phyloP scores from a whole-genome alignment of 2,329 filamentous ascomycete genomes.

The Tolypocladium tundrense region DNA sequence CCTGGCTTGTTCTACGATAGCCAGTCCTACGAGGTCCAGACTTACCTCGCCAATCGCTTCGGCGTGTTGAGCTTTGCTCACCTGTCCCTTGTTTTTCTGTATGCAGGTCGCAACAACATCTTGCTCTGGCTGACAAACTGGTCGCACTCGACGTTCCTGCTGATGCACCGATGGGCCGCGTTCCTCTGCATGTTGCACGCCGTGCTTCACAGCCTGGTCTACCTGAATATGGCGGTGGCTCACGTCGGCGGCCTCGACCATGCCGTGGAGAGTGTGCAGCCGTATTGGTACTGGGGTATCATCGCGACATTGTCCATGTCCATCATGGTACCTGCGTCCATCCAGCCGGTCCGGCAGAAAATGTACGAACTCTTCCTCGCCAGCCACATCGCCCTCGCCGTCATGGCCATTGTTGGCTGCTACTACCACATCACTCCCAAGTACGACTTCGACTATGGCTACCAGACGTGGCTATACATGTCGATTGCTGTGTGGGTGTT shows the following conservation, averaged over 20 bases:
- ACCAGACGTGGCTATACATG: slow-evolving; percentile 23
- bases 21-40: slow-evolving; percentile 13
- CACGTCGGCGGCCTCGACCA: too few species aligned
- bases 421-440: slow-evolving; percentile 28
- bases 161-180: slow-evolving; percentile 37
- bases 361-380: slow-evolving; percentile 32
- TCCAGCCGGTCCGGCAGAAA: slow-evolving; percentile 22
- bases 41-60: slow-evolving; percentile 24
- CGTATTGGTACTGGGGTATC: slow-evolving; percentile 22
- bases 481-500: slow-evolving; percentile 14
- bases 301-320: slow-evolving; percentile 22
- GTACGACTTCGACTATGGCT: slow-evolving; percentile 29
- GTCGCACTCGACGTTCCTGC: slow-evolving; percentile 33
- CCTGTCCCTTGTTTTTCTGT: slow-evolving; percentile 28
- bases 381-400: slow-evolving; percentile 28
- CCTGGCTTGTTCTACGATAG: slow-evolving; percentile 18
- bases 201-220: slow-evolving; percentile 28
- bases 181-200: slow-evolving; percentile 29
- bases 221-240: slow-evolving; percentile 14
- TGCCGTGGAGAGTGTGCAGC: slow-evolving; percentile 17
- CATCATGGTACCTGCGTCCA: slow-evolving; percentile 18
- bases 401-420: slow-evolving; percentile 28
- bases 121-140: slow-evolving; percentile 34
- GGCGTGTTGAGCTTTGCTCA: slow-evolving; percentile 27
- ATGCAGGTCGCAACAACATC: slow-evolving; percentile 31